Evolutionary conservation across 768 basidiomycete genomes (phyloP).

Genomic region (Kwoniella sp.): DNA sequence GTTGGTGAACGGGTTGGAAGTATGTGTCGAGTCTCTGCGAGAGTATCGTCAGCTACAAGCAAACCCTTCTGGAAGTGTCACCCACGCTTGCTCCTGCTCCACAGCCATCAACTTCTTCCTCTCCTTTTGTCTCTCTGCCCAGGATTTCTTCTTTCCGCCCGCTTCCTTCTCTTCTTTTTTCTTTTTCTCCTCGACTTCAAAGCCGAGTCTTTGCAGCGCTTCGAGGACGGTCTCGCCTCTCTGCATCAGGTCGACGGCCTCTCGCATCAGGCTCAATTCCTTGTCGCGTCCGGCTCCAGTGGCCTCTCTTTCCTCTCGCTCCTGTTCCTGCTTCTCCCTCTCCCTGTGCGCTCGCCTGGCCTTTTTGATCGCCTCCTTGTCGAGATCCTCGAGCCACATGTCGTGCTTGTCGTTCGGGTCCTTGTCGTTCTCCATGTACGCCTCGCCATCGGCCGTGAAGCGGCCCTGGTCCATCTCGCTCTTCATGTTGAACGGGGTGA

Average conservation of each 20-base stretch:
- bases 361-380: constrained; percentile 76
- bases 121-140: constrained; percentile 52
- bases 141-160: constrained; percentile 32
- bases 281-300: constrained; percentile 44
- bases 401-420: constrained; percentile 92
- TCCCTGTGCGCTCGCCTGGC: constrained; percentile 71
- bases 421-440: constrained; percentile 68
- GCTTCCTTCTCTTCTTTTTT: constrained; percentile 20
- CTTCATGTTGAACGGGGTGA: constrained; percentile 98
- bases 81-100: constrained; percentile 26
- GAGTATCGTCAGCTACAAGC: not conserved
- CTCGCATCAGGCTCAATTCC: constrained; percentile 44
- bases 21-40: constrained; percentile 25
- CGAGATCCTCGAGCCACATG: constrained; percentile 84
- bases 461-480: constrained; percentile 98
- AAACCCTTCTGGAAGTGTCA: not conserved
- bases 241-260: constrained; percentile 68
- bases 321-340: constrained; percentile 63
- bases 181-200: constrained; percentile 40
- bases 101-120: constrained; percentile 39
- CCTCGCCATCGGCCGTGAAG: constrained; percentile 81
- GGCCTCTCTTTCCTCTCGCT: constrained; percentile 70
- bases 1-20: constrained; percentile 44
- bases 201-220: constrained; percentile 78
- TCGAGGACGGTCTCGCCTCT: constrained; percentile 88